Conservation (phyloP, 192 early-diverging fungal genomes). For the Glomus cerebriforme region DNA sequence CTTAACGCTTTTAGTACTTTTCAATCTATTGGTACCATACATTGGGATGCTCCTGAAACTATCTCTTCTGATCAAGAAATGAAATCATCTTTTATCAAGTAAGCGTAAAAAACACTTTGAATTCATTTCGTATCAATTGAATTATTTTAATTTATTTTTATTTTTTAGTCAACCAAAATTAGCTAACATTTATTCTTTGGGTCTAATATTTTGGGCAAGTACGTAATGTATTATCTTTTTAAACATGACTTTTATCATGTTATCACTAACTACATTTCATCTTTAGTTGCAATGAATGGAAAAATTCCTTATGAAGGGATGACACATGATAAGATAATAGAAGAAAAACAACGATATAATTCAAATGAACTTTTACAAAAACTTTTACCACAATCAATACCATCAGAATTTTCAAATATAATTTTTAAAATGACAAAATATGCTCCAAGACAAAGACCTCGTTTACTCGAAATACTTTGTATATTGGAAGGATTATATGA, state of each 20-base stretch:
- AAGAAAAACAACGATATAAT: not conserved
- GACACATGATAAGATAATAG: constrained; percentile 1
- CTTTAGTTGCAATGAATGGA: constrained; percentile 21
- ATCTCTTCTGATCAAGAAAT: not conserved
- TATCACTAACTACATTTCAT: not conserved
- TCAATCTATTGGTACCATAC: not conserved
- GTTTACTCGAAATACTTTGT: constrained; percentile 43
- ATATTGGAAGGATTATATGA: not conserved
- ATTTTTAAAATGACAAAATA: constrained; percentile 13
- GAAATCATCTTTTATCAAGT: not conserved
- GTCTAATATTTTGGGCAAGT: constrained; percentile 25
- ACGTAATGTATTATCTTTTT: not conserved
- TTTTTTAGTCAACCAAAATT: constrained; percentile 3
- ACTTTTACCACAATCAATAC: not conserved
- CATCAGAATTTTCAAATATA: not conserved
- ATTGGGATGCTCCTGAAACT: constrained; percentile 23
- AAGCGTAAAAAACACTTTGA: not conserved
- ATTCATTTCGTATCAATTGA: not conserved
- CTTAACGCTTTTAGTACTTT: not conserved
- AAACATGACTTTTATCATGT: not conserved
- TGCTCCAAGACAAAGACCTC: constrained; percentile 50
- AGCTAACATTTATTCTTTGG: constrained; percentile 18
- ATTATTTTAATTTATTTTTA: not conserved
- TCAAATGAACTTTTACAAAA: not conserved
- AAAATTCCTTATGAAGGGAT: constrained; percentile 12